Base-by-base conservation (phyloP, 1,139 yeast species). In the Eremothecium coryli region DNA sequence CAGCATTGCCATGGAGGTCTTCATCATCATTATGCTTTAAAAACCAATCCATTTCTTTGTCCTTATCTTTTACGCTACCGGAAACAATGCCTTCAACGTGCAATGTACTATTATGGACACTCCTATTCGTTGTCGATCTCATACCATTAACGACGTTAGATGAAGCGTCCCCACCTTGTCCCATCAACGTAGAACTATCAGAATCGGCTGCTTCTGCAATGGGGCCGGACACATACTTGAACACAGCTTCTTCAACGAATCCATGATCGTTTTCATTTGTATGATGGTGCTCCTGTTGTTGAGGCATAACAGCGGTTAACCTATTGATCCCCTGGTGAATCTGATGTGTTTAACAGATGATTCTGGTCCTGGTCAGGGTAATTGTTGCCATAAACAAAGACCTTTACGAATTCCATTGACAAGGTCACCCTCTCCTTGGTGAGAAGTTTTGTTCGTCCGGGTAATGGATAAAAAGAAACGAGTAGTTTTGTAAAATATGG, bases 231-330 rank as follows among this genome's bases (percentile, higher is more conserved):
- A 79, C 88, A 45, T 72, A 71, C 38, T 73, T 68, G 73, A 79
- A 66, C 23, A 79, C 84, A 0, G 85, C 88, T n/a, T 81, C 86
- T 46, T 54, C 60, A 1, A 54, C 58, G 10, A 57, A 52, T 36
- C 52, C 56, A 32, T 47, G 49, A 10, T 14, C 30, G 17, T 18
- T 18, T 16, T 24, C 29, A 14, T 15, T 12, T 26, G 30, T 13
- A 11, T 18, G 20, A 15, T 31, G 31, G 14, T 31, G 31, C 28
- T 26, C 32, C 23, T 31, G 32, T 24, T 24, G 29, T 14, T 31
- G 22, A 15, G 34, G 25, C 34, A 31, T 31, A 13, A 9, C 13
- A 10, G 14, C 18, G 14, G 14, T 24, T n/a, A 26, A 26, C 18
- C 16, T 26, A 6, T 14, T 12, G 29, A 12, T 20, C 10, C 10